Evolutionary conservation across 106 monocot genomes (phyloP), one percentile per base, ranked within the genome.

Genomic region (Dioscorea alata): DNA sequence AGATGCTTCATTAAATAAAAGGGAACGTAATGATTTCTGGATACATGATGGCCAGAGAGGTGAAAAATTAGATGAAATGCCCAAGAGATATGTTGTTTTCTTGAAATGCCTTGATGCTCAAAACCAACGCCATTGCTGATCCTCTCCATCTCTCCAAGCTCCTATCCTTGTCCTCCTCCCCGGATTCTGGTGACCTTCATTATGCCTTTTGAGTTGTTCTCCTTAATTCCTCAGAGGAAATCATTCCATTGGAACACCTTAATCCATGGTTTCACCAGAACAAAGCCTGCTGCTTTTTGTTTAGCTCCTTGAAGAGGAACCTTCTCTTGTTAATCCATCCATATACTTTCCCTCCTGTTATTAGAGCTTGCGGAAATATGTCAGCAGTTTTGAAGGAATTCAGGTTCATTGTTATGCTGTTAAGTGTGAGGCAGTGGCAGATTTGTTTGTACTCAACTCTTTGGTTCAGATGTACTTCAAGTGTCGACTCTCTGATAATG

Each of bases 341-440:
- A 32, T 62, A 80, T 50, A 60, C 75, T 0, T 78, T 87, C 72
- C 83, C 77, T 60, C 58, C 79, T 31, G 71, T 80, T 18, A 23
- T 85, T 23, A 89, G 82, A 65, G 70, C 82, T 17, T 85, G 82
- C 23, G 69, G 68, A 2, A 67, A 59, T n/a, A 35, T 68, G 18
- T 25, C 17, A 21, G 76, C 76, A 0, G 21, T 61, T 60, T 33
- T 12, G 76, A 85, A 60, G 80, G 83, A n/a, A 61, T 60, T 24
- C 80, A 84, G 60, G 63, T 77, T 20, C 88, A 88, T 24, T 49
- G 64, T 20, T 57, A 64, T 22, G 71, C 75, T 0, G 68, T 81
- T 15, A 84, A 84, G 51, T 69, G 58, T 32, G 82, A 82, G 57
- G 49, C 50, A 23, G 69, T 63, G 9, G 20, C 17, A 17, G 74